phyloP scores from a whole-genome alignment of 2,329 filamentous ascomycete genomes.

The Akanthomyces muscarius region DNA sequence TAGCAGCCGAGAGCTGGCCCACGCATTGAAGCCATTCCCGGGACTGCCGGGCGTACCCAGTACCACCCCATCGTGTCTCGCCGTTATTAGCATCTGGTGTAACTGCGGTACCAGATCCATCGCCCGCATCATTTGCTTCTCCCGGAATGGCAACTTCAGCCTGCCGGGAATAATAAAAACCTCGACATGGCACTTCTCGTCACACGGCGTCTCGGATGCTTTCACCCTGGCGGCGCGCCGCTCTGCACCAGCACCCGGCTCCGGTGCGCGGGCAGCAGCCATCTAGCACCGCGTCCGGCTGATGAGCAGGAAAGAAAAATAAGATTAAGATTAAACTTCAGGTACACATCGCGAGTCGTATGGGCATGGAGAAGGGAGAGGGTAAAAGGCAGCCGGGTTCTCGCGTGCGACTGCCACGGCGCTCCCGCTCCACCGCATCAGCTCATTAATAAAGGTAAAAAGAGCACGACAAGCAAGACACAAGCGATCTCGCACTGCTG shows the following conservation, averaged over 20 bases:
- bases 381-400: too few relatives aligned
- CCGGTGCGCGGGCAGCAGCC: too few relatives aligned
- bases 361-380: too few relatives aligned
- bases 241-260: too few relatives aligned
- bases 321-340: too few relatives aligned
- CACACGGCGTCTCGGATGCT: not conserved
- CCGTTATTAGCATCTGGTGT: not conserved
- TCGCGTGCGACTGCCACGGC: not conserved
- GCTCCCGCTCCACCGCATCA: not conserved
- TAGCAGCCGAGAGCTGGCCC: too few relatives aligned
- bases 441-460: not conserved
- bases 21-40: too few relatives aligned
- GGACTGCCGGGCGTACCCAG: too few relatives aligned
- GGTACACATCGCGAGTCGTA: too few relatives aligned
- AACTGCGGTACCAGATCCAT: not conserved
- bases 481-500: not conserved
- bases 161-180: not conserved
- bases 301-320: too few relatives aligned
- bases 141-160: not conserved
- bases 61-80: not conserved
- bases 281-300: too few relatives aligned
- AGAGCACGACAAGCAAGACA: not conserved
- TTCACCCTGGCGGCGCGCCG: too few relatives aligned
- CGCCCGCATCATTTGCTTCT: not conserved
- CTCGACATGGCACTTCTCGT: not conserved